phyloP scores from a whole-genome alignment of 164 flowering plant genomes.

The Annona squamosa region DNA sequence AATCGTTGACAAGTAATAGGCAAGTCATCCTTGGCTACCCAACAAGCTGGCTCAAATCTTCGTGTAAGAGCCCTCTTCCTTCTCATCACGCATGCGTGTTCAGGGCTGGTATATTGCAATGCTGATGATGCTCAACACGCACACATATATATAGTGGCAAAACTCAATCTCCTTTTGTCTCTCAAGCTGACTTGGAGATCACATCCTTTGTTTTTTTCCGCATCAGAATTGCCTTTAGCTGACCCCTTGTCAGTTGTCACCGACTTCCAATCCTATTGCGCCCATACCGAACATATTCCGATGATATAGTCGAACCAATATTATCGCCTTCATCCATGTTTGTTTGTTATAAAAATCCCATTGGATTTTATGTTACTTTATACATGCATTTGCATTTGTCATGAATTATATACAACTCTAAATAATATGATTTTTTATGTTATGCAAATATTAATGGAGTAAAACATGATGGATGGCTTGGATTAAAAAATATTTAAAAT shows the following conservation, averaged over 20 bases:
- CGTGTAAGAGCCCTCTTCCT: no score
- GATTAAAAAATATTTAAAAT: no score
- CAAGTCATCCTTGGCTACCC: conserved; percentile 14
- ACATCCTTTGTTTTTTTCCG: background rate
- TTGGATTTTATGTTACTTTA: no score
- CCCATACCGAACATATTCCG: background rate
- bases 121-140: background rate
- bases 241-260: background rate
- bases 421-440: no score
- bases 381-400: no score
- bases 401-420: no score
- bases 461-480: no score
- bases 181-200: background rate
- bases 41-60: background rate
- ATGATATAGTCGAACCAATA: background rate
- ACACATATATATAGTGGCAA: background rate
- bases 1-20: background rate
- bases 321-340: no score
- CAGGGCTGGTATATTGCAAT: background rate
- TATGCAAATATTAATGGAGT: no score
- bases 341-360: no score
- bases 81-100: no score
- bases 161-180: background rate
- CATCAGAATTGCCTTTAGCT: background rate
- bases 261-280: background rate